Evolutionary conservation across 805 yeast species (phyloP), one percentile per base, ranked within the genome.

Genomic region (Candida maris): DNA sequence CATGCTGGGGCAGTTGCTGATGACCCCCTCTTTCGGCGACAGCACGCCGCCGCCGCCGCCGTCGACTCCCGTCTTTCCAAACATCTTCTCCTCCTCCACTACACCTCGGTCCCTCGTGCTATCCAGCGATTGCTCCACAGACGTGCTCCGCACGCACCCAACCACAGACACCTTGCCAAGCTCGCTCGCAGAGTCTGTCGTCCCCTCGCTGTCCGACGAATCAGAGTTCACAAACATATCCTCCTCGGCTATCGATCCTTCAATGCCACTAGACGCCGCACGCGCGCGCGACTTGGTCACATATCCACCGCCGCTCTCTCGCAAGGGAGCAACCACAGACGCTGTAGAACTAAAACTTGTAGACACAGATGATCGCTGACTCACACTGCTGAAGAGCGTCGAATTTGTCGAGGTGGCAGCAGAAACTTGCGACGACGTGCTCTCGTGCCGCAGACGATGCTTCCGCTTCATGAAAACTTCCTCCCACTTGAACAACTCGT

Each of bases 401-500:
- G 55, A 45, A 22, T 30, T 41, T 30, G 30, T 45, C 5, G 46
- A 43, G 10, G 30, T 34, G 2, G 51, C 45, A 2, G 37, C 25
- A 3, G 49, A 47, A 0, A 50, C 23, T 15, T 44, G 48, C n/a
- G 52, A 50, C 10, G 52, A 48, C 9, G 45, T 24, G 24, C 52
- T 48, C 25, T 32, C 37, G 18, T 46, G 43, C 13, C 44, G 16
- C 14, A 14, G 26, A 12, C 31, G 38, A 14, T 26, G 19, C 31
- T 46, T 45, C 1, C 46, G 35, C 31, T 39, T 43, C 17, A 54
- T 54, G 43, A 52, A 59, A 23, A 44, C 32, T 30, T 69, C 81
- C 49, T 77, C 83, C 79, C 79, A 76, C 56, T 80, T 81, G 58
- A 86, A 77, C 42, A 91, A 67, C 54, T 89, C 97, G 59, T 87